A percentile compares a stretch with the other conserved stretches of the same genome.
These are phyloP conservation scores for Litchi chinensis DNA, from an alignment of 345 rosid species.

Conservation along the genomic window DNA sequence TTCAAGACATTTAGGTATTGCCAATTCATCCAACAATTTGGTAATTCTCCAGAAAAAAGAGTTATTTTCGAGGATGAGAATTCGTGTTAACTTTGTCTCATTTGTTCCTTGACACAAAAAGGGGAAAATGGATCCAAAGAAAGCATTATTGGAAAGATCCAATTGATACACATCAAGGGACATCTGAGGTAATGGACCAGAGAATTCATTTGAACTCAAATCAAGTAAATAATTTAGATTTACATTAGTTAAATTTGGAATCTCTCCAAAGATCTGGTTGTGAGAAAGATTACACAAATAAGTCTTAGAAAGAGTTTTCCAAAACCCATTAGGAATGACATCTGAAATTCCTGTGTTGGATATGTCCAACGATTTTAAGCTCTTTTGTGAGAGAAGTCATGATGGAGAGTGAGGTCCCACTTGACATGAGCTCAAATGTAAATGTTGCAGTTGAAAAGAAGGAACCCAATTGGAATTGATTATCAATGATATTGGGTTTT, in stretches of 20 bases:
- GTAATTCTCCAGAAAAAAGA: too few species aligned
- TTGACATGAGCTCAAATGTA: constrained; percentile 23
- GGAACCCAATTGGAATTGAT: neutral
- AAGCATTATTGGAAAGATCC: constrained; percentile 27
- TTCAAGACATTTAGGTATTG: neutral
- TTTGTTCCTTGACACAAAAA: constrained; percentile 16
- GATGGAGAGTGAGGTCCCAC: constrained; percentile 35
- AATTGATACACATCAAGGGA: neutral
- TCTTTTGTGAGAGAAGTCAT: constrained; percentile 32
- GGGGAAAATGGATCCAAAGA: constrained; percentile 25
- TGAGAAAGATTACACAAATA: constrained; percentile 7
- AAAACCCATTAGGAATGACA: constrained; percentile 9
- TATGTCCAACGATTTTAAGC: constrained; percentile 22
- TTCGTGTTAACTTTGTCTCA: neutral
- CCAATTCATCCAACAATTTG: too few species aligned
- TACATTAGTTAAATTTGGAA: constrained; percentile 10
- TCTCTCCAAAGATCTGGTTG: neutral
- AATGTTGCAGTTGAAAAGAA: neutral
- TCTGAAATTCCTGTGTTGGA: constrained; percentile 31
- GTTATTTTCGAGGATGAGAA: too few species aligned
- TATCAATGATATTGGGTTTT: neutral
- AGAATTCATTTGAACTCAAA: constrained; percentile 17
- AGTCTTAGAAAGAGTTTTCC: neutral
- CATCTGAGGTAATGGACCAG: constrained; percentile 21
- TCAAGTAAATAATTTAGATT: neutral